Conservation (phyloP, 495 filamentous ascomycete genomes). For the Lasiosphaeria ovina region DNA sequence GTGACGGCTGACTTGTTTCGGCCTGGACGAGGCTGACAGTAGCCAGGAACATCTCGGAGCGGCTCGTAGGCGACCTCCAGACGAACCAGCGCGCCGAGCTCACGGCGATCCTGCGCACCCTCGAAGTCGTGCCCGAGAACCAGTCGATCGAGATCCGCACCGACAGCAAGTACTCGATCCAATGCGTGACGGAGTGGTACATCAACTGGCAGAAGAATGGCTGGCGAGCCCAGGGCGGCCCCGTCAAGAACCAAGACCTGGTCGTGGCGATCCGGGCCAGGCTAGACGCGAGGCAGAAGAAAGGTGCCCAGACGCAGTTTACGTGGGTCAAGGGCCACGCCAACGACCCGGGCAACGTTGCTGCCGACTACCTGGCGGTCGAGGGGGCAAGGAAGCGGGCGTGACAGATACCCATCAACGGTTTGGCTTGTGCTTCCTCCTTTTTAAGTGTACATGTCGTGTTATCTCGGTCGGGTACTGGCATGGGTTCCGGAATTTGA, state of each 20-base stretch:
- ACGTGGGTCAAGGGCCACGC: constrained; percentile 87
- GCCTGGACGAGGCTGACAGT: background rate
- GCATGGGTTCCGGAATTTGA: too few species aligned
- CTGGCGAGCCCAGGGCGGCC: constrained; percentile 70
- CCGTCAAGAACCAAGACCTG: constrained; percentile 83
- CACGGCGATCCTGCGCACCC: constrained; percentile 78
- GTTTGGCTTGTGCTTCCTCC: too few species aligned
- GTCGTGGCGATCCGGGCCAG: constrained; percentile 67
- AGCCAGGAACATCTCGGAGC: constrained; percentile 72
- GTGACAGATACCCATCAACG: background rate
- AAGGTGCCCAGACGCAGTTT: constrained; percentile 64
- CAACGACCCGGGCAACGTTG: constrained; percentile 66
- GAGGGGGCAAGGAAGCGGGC: constrained; percentile 37
- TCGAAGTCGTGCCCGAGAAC: constrained; percentile 61
- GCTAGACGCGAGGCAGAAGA: constrained; percentile 65
- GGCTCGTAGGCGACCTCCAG: constrained; percentile 68
- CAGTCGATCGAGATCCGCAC: constrained; percentile 67
- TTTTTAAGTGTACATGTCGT: too few species aligned
- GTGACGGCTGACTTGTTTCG: constrained; percentile 15
- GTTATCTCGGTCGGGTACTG: too few species aligned
- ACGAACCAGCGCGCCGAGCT: constrained; percentile 96
- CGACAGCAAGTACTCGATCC: constrained; percentile 84
- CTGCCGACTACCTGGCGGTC: constrained; percentile 79
- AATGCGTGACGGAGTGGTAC: constrained; percentile 87
- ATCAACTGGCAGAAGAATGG: constrained; percentile 72